Evolutionary conservation across 2,329 filamentous ascomycete genomes (phyloP).

Genomic region (Fusarium nygamai): DNA sequence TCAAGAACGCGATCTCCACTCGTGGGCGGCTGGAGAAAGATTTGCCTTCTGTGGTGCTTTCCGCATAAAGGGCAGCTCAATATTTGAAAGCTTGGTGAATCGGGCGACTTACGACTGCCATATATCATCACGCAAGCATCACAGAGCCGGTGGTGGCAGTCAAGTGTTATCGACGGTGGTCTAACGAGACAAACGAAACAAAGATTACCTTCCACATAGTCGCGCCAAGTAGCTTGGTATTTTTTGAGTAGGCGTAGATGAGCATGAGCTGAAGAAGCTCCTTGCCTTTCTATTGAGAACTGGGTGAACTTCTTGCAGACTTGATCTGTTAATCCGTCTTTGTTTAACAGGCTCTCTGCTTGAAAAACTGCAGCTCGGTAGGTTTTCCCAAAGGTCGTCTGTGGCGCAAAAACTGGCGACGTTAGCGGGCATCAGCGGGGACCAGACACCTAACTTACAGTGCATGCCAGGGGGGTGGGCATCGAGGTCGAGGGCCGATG

Average conservation of each 20-base stretch:
- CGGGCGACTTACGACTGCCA: not conserved
- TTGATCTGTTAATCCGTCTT: not conserved
- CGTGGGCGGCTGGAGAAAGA: not conserved
- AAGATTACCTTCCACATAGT: not conserved
- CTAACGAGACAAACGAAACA: not conserved
- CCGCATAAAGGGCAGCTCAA: not conserved
- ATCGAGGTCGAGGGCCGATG: not conserved
- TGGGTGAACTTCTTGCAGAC: not conserved
- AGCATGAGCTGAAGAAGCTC: not conserved
- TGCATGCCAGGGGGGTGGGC: not conserved
- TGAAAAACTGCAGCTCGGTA: not conserved
- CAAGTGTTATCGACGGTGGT: not conserved
- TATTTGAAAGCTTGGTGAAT: not conserved
- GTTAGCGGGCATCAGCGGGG: not conserved
- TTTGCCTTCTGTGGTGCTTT: not conserved
- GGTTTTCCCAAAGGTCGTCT: not conserved
- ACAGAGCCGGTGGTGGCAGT: not conserved
- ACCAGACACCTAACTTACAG: not conserved
- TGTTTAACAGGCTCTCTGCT: not conserved
- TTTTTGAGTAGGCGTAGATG: not conserved
- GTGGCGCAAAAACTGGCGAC: not conserved
- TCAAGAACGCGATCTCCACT: not conserved
- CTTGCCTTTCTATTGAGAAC: not conserved
- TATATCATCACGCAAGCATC: not conserved
- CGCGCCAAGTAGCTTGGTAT: not conserved